phyloP scores from a whole-genome alignment of 1,139 yeast species.

The Saccharomyces hybrid region DNA sequence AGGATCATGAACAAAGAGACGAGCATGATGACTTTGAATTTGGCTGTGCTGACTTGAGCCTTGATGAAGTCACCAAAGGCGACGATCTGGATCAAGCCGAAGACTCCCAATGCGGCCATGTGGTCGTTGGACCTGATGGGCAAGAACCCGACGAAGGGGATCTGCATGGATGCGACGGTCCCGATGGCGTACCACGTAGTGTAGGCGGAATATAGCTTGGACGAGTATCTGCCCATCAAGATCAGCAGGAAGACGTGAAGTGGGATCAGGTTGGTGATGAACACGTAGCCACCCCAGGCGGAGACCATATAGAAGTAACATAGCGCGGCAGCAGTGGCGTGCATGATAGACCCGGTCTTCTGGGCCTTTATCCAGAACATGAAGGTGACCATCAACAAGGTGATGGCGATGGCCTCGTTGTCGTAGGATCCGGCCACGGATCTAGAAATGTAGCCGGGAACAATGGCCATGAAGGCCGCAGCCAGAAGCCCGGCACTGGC shows the following conservation, averaged over 20 bases:
- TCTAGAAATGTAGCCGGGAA: constrained; percentile 96
- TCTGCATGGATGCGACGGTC: constrained; percentile 96
- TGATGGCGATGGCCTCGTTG: constrained; percentile 97
- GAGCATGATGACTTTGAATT: constrained; percentile 65
- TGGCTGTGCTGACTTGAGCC: constrained; percentile 61
- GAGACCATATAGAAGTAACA: constrained; percentile 97
- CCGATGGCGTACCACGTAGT: constrained; percentile 97
- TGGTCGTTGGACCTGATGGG: constrained; percentile 97
- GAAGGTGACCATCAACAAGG: constrained; percentile 89
- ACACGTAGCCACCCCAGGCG: constrained; percentile 99
- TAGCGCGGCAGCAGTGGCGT: constrained; percentile 76
- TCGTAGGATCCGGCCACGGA: constrained; percentile 98
- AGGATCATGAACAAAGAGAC: constrained; percentile 52
- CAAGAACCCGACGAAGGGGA: constrained; percentile 94
- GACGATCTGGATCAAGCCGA: constrained; percentile 87
- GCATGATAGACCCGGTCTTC: constrained; percentile 81
- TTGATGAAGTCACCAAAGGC: constrained; percentile 80
- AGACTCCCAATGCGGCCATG: constrained; percentile 96
- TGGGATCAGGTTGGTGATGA: constrained; percentile 95
- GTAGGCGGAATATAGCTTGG: constrained; percentile 79
- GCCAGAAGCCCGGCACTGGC: constrained; percentile 84
- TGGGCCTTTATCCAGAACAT: constrained; percentile 92
- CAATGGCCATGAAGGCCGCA: constrained; percentile 93
- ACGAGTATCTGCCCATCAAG: constrained; percentile 89
- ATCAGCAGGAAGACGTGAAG: constrained; percentile 85